Percentiles rank a stretch among this genome's conserved stretches.
phyloP scores from a whole-genome alignment of 2,329 filamentous ascomycete species.

The Orbilia quercus region DNA sequence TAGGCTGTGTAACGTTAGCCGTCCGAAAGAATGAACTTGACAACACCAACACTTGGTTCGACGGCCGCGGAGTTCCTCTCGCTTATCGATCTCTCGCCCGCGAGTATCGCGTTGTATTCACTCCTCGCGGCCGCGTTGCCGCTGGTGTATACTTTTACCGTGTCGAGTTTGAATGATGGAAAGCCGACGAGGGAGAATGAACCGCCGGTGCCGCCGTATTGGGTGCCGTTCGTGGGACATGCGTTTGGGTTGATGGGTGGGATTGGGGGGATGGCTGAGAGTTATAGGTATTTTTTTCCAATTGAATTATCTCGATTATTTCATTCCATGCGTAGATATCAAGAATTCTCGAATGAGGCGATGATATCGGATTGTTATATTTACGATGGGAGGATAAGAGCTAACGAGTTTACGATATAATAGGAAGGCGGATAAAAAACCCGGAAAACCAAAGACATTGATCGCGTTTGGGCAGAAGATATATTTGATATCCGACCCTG shows the following conservation, averaged over 20 bases:
- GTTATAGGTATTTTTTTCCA: slow-evolving; percentile 22
- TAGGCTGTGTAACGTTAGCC: too few species aligned
- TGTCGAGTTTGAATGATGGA: slow-evolving; percentile 38
- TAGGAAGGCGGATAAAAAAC: slow-evolving; percentile 27
- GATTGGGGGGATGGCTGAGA: slow-evolving; percentile 5
- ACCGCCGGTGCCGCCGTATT: slow-evolving; percentile 47
- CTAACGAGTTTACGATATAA: background rate
- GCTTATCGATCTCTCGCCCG: slow-evolving; percentile 25
- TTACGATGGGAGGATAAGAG: too few species aligned
- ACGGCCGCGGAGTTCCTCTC: slow-evolving; percentile 36
- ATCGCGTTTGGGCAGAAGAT: slow-evolving; percentile 45
- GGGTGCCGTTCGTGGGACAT: slow-evolving; percentile 42
- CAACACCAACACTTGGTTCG: slow-evolving; percentile 27
- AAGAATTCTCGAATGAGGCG: too few species aligned
- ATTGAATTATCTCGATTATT: too few species aligned
- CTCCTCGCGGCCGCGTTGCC: slow-evolving; percentile 29
- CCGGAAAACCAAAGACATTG: slow-evolving; percentile 29
- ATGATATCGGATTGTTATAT: too few species aligned
- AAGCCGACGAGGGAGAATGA: slow-evolving; percentile 47
- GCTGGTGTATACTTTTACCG: slow-evolving; percentile 34
- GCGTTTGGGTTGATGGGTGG: slow-evolving; percentile 28
- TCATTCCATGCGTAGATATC: too few species aligned
- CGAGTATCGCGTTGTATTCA: slow-evolving; percentile 38
- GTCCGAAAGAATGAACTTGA: slow-evolving; percentile 47
- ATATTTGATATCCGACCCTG: slow-evolving; percentile 34